Percentiles rank a stretch among this genome's conserved stretches.
These are phyloP conservation scores for Aphanoascus verrucosus DNA, from an alignment of 2,329 filamentous ascomycete genomes.

Conservation along the genomic window DNA sequence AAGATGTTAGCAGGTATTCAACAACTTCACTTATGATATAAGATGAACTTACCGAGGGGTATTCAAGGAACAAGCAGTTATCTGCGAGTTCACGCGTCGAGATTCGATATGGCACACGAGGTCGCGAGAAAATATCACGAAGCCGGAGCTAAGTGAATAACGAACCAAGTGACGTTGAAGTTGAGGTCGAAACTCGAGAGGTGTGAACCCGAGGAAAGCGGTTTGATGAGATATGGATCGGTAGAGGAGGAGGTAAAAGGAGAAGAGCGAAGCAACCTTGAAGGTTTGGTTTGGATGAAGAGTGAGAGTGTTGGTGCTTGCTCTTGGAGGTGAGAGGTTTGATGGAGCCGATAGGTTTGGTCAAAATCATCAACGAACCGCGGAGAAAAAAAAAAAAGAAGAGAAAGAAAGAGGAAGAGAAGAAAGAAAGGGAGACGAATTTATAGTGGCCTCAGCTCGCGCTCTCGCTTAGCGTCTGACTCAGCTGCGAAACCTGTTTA, in stretches of 20 bases:
- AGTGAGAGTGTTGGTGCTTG: neutral
- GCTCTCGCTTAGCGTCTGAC: conserved; percentile 2
- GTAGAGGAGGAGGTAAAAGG: no score
- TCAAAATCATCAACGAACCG: neutral
- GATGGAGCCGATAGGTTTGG: neutral
- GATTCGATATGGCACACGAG: neutral
- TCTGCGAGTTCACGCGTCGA: conserved; percentile 4
- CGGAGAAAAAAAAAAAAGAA: neutral
- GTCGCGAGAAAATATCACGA: conserved; percentile 3
- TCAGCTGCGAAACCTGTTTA: neutral
- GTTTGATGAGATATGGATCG: neutral
- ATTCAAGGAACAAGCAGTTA: conserved; percentile 3
- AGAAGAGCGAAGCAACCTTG: neutral
- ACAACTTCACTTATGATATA: neutral
- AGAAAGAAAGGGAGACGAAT: neutral
- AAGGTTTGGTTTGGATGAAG: neutral
- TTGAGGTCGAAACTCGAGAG: neutral
- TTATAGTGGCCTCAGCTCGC: conserved; percentile 9
- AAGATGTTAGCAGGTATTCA: neutral
- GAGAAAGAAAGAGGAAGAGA: neutral
- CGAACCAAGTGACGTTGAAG: neutral
- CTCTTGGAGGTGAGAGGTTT: neutral
- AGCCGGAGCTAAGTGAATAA: conserved; percentile 3
- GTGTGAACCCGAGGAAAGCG: neutral
- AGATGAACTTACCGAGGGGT: neutral